Conservation (phyloP, 257 asterid species). For the Catharanthus roseus region DNA sequence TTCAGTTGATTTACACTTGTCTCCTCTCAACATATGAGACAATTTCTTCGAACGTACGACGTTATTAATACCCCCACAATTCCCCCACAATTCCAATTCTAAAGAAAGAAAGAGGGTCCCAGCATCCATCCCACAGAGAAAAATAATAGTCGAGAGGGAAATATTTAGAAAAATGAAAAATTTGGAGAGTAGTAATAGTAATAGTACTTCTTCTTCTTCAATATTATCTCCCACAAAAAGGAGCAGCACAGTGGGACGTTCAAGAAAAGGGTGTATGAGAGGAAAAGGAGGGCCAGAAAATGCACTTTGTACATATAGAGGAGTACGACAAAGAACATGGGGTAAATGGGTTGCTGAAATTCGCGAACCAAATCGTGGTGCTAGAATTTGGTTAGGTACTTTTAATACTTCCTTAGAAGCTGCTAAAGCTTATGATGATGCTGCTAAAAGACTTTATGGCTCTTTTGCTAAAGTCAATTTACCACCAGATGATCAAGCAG, state of each 20-base stretch:
- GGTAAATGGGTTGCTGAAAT: conserved; percentile 87
- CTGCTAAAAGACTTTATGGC: conserved; percentile 55
- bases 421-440: conserved; percentile 69
- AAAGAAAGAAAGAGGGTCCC: too few species aligned
- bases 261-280: conserved; percentile 76
- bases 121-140: too few species aligned
- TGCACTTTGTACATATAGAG: conserved; percentile 59
- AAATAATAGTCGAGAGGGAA: too few species aligned
- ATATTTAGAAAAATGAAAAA: too few species aligned
- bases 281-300: conserved; percentile 88
- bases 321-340: conserved; percentile 85
- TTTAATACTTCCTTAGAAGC: conserved; percentile 64
- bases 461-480: conserved; percentile 55
- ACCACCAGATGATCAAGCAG: background rate
- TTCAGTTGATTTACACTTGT: too few species aligned
- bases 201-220: too few species aligned
- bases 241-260: conserved; percentile 34
- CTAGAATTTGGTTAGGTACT: conserved; percentile 75
- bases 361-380: conserved; percentile 72
- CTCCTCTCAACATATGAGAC: too few species aligned
- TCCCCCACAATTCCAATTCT: too few species aligned
- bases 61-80: too few species aligned
- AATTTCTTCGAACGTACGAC: too few species aligned
- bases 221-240: conserved; percentile 20
- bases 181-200: too few species aligned